phyloP scores from a whole-genome alignment of 257 asterid genomes.

The Osmanthus fragrans region DNA sequence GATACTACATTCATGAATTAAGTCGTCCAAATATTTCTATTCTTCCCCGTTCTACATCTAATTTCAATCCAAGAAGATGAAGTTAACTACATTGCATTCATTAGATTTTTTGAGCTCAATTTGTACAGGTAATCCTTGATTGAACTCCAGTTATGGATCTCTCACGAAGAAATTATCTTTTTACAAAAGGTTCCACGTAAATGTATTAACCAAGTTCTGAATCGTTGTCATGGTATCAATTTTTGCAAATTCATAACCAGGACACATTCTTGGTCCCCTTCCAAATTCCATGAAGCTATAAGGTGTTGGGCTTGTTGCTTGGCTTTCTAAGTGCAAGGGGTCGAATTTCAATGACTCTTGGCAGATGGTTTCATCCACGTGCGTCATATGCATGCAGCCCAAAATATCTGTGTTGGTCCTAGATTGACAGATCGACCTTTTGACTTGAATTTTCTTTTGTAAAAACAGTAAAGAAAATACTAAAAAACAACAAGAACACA shows the following conservation, averaged over 20 bases:
- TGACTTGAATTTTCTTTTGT: not conserved
- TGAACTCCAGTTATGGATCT: constrained; percentile 2
- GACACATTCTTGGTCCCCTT: constrained; percentile 24
- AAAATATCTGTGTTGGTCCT: not conserved
- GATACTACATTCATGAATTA: too few species aligned
- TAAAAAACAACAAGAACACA: too few species aligned
- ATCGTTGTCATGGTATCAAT: constrained; percentile 16
- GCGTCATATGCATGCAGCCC: constrained; percentile 25
- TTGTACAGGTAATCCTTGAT: constrained; percentile 20
- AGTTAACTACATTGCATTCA: not conserved
- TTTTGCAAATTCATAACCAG: constrained; percentile 28
- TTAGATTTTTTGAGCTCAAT: not conserved
- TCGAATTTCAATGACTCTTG: constrained; percentile 13
- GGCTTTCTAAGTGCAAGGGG: constrained; percentile 17
- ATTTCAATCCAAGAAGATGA: not conserved
- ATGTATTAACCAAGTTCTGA: constrained; percentile 21
- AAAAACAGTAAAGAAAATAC: too few species aligned
- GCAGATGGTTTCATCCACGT: constrained; percentile 21
- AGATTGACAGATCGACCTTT: too few species aligned
- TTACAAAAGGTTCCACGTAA: constrained; percentile 16
- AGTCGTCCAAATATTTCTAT: too few species aligned
- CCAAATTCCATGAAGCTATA: constrained; percentile 16
- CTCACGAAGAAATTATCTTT: constrained; percentile 12
- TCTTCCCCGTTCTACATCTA: too few species aligned
- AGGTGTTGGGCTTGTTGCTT: constrained; percentile 1